Percentiles rank a stretch among this genome's conserved stretches.
These are phyloP conservation scores for Trametes villosa DNA, from an alignment of 768 basidiomycete genomes.

Conservation along the genomic window DNA sequence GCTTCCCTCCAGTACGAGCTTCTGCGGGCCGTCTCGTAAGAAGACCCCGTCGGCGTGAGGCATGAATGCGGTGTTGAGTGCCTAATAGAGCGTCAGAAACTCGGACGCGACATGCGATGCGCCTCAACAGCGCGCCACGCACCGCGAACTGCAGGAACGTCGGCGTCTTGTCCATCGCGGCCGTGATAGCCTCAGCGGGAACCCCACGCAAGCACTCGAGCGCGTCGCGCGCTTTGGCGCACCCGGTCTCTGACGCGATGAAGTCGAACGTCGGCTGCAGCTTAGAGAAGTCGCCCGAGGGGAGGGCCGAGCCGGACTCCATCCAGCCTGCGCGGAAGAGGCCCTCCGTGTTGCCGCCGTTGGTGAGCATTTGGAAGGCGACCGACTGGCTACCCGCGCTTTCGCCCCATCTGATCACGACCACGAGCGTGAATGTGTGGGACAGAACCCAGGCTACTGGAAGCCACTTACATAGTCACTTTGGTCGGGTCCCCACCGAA, in stretches of 20 bases:
- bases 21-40: slow-evolving; percentile 44
- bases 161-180: slow-evolving; percentile 39
- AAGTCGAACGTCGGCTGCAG: slow-evolving; percentile 38
- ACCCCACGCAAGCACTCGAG: slow-evolving; percentile 47
- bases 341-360: slow-evolving; percentile 23
- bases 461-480: slow-evolving; percentile 36
- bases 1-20: slow-evolving; percentile 45
- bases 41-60: background rate
- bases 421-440: background rate
- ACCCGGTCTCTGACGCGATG: slow-evolving; percentile 43
- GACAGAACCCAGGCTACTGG: too few relatives aligned
- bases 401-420: slow-evolving; percentile 27
- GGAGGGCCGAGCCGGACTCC: slow-evolving; percentile 18
- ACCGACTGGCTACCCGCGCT: slow-evolving; percentile 29
- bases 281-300: slow-evolving; percentile 8
- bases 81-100: background rate
- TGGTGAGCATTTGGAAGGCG: slow-evolving; percentile 26
- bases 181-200: slow-evolving; percentile 35
- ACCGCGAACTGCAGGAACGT: slow-evolving; percentile 20
- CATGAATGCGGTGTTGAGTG: background rate
- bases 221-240: slow-evolving; percentile 37
- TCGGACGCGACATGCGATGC: background rate
- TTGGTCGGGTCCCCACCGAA: slow-evolving; percentile 46
- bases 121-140: background rate
- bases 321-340: slow-evolving; percentile 29